phyloP scores from a whole-genome alignment of 257 asterid species.

The Solanum pennellii region DNA sequence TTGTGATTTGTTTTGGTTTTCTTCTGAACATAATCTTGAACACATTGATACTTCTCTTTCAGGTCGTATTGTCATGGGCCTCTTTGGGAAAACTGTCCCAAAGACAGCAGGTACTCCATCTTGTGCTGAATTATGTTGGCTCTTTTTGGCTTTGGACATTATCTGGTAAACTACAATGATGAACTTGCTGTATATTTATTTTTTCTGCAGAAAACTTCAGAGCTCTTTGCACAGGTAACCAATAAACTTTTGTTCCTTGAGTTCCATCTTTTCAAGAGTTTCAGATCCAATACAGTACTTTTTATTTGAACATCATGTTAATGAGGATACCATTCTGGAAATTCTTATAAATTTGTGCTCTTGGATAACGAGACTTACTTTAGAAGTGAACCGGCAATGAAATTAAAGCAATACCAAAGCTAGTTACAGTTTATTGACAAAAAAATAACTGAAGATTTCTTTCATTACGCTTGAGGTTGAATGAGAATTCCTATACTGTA shows the following conservation, averaged over 20 bases:
- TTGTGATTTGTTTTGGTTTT: neutral
- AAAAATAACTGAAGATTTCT: neutral
- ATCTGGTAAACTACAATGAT: neutral
- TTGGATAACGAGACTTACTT: neutral
- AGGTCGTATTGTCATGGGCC: conserved; percentile 86
- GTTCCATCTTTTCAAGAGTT: neutral
- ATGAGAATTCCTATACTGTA: neutral
- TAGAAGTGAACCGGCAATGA: neutral
- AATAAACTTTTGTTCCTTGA: conserved; percentile 36
- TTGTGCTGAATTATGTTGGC: neutral
- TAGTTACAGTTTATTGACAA: neutral
- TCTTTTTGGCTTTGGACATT: neutral
- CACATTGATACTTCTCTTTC: conserved; percentile 4
- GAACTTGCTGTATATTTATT: neutral
- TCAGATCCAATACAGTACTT: neutral
- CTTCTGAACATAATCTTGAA: neutral
- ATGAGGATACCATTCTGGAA: neutral
- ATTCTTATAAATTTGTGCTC: neutral
- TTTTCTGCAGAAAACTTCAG: conserved; percentile 78
- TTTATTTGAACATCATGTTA: neutral
- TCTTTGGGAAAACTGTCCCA: conserved; percentile 75
- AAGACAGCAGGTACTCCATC: conserved; percentile 56
- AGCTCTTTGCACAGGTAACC: conserved; percentile 97
- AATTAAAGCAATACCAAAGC: neutral
- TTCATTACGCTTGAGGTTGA: neutral